Percentiles rank a stretch among this genome's conserved stretches.
Conservation (phyloP, 73 alveolate genomes). For the Paramecium tetraurelia region DNA sequence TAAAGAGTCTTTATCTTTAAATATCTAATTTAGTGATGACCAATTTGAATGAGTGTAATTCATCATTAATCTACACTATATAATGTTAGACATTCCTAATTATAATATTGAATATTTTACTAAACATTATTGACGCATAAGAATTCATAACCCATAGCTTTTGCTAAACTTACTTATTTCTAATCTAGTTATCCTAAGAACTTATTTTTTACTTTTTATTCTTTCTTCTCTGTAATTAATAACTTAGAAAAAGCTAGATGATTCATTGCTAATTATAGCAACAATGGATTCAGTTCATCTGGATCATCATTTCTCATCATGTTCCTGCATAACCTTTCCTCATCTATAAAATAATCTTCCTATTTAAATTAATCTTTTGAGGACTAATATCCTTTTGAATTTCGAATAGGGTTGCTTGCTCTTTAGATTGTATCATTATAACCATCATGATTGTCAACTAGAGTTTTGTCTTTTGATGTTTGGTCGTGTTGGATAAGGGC, state of each 20-base stretch:
- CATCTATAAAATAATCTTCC: not conserved
- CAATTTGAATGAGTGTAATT: not conserved
- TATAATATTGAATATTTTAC: not conserved
- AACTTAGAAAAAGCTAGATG: slow-evolving; percentile 17
- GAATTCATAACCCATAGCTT: not conserved
- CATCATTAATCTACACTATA: not conserved
- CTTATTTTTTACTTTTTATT: not conserved
- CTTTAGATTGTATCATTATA: not conserved
- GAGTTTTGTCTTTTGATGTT: not conserved
- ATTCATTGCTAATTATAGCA: not conserved
- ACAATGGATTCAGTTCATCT: not conserved
- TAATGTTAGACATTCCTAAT: not conserved
- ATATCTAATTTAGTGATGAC: not conserved
- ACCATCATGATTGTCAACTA: not conserved
- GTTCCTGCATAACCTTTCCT: not conserved
- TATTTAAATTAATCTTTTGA: not conserved
- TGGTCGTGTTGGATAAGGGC: not conserved
- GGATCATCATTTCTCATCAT: not conserved
- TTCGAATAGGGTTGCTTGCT: not conserved
- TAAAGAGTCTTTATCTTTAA: not conserved
- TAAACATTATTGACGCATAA: slow-evolving; percentile 6
- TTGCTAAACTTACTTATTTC: not conserved
- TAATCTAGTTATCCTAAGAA: not conserved
- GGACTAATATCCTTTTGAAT: not conserved
- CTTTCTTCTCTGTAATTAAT: not conserved